phyloP scores from a whole-genome alignment of 495 filamentous ascomycete genomes.

The Evansstolkia leycettana region DNA sequence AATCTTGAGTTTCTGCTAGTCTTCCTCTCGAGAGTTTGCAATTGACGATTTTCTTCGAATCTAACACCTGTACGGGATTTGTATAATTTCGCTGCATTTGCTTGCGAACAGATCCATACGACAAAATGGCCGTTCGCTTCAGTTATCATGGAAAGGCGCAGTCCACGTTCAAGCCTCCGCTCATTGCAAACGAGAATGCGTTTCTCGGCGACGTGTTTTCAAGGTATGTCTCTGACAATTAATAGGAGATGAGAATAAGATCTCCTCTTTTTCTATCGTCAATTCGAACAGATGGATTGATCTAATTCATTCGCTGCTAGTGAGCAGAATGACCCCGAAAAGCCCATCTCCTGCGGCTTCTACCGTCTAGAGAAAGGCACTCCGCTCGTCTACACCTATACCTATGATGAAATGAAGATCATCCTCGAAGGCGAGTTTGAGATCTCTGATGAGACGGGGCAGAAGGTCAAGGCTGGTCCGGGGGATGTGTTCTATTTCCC shows the following conservation, averaged over 20 bases:
- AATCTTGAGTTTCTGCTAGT: too few relatives aligned
- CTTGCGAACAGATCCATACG: too few relatives aligned
- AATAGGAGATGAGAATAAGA: not conserved
- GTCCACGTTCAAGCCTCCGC: slow-evolving; percentile 52
- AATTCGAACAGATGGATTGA: too few relatives aligned
- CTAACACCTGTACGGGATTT: too few relatives aligned
- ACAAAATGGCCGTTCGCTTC: slow-evolving; percentile 20
- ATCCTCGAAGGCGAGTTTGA: slow-evolving; percentile 67
- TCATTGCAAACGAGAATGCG: slow-evolving; percentile 66
- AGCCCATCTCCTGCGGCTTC: slow-evolving; percentile 57
- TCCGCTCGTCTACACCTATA: slow-evolving; percentile 61
- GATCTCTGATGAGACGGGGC: slow-evolving; percentile 58
- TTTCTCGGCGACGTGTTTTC: slow-evolving; percentile 55
- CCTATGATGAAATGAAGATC: slow-evolving; percentile 72
- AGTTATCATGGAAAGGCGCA: slow-evolving; percentile 49
- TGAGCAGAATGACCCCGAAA: slow-evolving; percentile 43
- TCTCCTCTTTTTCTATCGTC: not conserved
- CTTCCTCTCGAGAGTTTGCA: too few relatives aligned
- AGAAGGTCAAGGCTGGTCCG: slow-evolving; percentile 51
- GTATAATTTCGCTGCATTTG: too few relatives aligned
- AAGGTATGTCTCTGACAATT: slow-evolving; percentile 26
- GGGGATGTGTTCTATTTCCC: slow-evolving; percentile 74
- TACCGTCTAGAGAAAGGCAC: slow-evolving; percentile 66
- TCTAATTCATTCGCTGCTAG: slow-evolving; percentile 13
- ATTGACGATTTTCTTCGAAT: too few relatives aligned